Evolutionary conservation across 2,329 filamentous ascomycete genomes (phyloP), one percentile per base, ranked within the genome.

Genomic region (Plectosphaerella sp.): DNA sequence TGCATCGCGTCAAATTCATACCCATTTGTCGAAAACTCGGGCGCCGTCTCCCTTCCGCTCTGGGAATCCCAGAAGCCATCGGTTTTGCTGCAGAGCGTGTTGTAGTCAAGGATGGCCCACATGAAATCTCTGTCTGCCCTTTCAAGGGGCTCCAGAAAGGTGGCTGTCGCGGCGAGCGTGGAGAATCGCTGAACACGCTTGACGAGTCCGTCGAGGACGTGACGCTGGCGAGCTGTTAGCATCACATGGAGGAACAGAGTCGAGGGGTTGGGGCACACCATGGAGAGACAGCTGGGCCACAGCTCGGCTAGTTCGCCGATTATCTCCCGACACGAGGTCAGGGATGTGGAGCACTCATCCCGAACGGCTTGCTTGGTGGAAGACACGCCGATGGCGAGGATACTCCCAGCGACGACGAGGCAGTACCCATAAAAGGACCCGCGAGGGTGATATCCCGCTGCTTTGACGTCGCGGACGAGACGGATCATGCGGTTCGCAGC

Each of bases 391-490:
- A 48, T 48, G 4, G 47, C 20, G 22, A 37, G 47, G 14, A 48
- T 48, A 3, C 16, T 37, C 2, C 47, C 28, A 5, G 47, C 47
- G 16, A 48, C 25, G 3, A 48, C 18, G 11, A 39, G 22, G 35
- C 47, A 48, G n/a, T 48, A 48, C 18, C 47, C 47, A 33, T 48
- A 48, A 35, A 48, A 48, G n/a, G 47, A 48, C 9, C 47, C 47
- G 16, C 24, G 47, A 10, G 10, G 16, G 12, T 24, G 7, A 22
- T 37, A 16, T 5, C 47, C 47, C 4, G 47, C 47, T 24, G 14
- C n/a, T n/a, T 48, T 48, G 8, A 35, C 35, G 14, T 48, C 47
- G 3, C 47, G 28, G 18, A 48, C 15, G 7, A 48, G 35, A 20
- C 39, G 47, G 15, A 20, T 15, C 1, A n/a, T 37, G 5, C 33